A percentile compares a stretch with the other conserved stretches of the same genome.
Conservation (phyloP, 2,329 filamentous ascomycete species). For the Clonostachys solani region DNA sequence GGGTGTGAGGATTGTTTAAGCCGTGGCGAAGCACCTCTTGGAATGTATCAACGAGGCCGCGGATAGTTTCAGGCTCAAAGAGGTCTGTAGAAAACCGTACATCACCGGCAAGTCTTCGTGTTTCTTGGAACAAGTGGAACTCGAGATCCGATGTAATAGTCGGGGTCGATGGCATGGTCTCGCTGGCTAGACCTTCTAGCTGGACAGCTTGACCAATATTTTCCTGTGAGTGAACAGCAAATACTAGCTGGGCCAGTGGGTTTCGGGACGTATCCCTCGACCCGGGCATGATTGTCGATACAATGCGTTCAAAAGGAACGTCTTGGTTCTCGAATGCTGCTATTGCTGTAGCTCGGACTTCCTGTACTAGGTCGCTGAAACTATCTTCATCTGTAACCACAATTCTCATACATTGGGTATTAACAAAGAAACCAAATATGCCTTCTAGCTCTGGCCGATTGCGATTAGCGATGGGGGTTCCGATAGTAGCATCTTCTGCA, state of each 20-base stretch:
- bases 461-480: slow-evolving; percentile 10
- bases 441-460: slow-evolving; percentile 8
- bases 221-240: slow-evolving; percentile 6
- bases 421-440: slow-evolving; percentile 17
- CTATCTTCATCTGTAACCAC: slow-evolving; percentile 4
- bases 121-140: slow-evolving; percentile 12
- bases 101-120: slow-evolving; percentile 1
- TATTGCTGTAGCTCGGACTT: slow-evolving; percentile 6
- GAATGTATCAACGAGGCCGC: slow-evolving; percentile 9
- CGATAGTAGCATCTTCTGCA: slow-evolving; percentile 12
- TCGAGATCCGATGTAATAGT: slow-evolving; percentile 8
- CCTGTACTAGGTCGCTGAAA: slow-evolving; percentile 6
- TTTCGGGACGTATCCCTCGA: slow-evolving; percentile 2
- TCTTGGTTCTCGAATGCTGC: slow-evolving; percentile 11
- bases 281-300: slow-evolving; percentile 2
- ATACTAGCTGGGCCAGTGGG: slow-evolving; percentile 5
- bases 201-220: no score
- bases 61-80: slow-evolving; percentile 7
- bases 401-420: slow-evolving; percentile 15
- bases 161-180: slow-evolving; percentile 3
- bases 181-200: slow-evolving; percentile 1
- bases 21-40: slow-evolving; percentile 4
- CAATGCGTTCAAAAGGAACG: slow-evolving; percentile 10
- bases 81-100: slow-evolving; percentile 8
- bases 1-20: slow-evolving; percentile 3